These are phyloP conservation scores for Xerocomellus intermedius DNA, from an alignment of 768 basidiomycete species.

Conservation along the genomic window DNA sequence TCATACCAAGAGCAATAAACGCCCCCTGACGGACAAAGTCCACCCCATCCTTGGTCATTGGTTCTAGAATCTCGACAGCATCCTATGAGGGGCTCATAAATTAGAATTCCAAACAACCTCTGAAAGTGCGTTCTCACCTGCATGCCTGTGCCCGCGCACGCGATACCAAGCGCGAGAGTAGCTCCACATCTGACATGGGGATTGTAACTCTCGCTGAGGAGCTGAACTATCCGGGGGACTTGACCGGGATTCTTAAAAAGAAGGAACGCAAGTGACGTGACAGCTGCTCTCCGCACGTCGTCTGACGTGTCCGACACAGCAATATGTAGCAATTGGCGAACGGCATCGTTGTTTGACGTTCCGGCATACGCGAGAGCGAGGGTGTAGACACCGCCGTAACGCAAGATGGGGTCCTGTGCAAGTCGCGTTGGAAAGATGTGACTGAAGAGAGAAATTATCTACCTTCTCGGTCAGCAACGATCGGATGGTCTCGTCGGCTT, in stretches of 20 bases:
- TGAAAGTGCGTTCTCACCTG: conserved; percentile 51
- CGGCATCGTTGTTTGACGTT: conserved; percentile 90
- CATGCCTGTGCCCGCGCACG: conserved; percentile 95
- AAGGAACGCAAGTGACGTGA: conserved; percentile 92
- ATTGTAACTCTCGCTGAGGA: conserved; percentile 97
- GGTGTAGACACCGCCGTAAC: conserved; percentile 97
- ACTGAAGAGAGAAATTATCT: conserved; percentile 4
- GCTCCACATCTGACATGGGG: conserved; percentile 98
- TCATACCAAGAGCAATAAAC: conserved; percentile 92
- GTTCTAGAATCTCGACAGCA: conserved; percentile 94
- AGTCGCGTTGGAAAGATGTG: conserved; percentile 1
- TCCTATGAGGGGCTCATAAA: conserved; percentile 49
- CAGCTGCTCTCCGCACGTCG: conserved; percentile 95
- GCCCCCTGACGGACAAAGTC: conserved; percentile 99
- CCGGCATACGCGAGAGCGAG: conserved; percentile 96
- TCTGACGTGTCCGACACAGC: conserved; percentile 98
- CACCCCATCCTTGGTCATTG: conserved; percentile 96
- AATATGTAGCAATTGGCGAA: conserved; percentile 88
- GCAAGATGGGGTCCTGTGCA: conserved; percentile 86
- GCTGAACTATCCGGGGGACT: conserved; percentile 95
- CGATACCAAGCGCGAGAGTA: conserved; percentile 93
- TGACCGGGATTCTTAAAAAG: conserved; percentile 96
- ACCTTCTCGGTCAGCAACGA: conserved; percentile 85
- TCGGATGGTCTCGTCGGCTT: conserved; percentile 83
- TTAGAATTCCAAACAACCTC: neutral